These are phyloP conservation scores for Dianthus caryophyllus DNA, from an alignment of 148 eudicot species.

Conservation along the genomic window DNA sequence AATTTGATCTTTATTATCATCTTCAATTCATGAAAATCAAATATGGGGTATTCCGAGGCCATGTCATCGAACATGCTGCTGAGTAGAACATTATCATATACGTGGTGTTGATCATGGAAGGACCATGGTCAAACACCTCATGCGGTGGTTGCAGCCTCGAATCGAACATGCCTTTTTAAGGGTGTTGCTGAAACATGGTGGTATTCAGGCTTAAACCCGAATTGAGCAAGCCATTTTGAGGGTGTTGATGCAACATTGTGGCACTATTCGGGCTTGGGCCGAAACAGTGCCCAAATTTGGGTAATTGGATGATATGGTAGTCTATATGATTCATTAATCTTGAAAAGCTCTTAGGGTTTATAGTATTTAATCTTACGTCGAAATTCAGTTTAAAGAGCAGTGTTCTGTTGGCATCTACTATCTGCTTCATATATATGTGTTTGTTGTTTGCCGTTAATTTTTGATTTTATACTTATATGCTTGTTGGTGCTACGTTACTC, in stretches of 20 bases:
- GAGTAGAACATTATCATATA: too few species aligned
- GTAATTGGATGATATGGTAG: background rate
- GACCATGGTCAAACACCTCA: background rate
- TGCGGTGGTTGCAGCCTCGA: background rate
- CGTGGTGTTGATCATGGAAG: background rate
- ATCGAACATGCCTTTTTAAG: background rate
- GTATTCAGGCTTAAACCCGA: too few species aligned
- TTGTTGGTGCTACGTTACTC: too few species aligned
- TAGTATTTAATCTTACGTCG: too few species aligned
- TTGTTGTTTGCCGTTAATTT: too few species aligned
- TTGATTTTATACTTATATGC: too few species aligned
- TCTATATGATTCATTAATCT: too few species aligned
- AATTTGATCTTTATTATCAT: background rate
- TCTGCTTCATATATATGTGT: too few species aligned
- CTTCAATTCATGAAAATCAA: background rate
- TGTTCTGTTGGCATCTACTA: too few species aligned
- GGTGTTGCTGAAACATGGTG: background rate
- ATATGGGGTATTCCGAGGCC: background rate
- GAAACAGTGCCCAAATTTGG: background rate
- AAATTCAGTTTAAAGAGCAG: too few species aligned
- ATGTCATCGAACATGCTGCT: background rate
- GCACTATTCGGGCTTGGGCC: background rate
- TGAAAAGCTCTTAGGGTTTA: too few species aligned
- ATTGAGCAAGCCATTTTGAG: too few species aligned
- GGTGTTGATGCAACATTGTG: background rate